Base-by-base conservation (phyloP, 768 basidiomycete genomes). In the Psilocybe cubensis region DNA sequence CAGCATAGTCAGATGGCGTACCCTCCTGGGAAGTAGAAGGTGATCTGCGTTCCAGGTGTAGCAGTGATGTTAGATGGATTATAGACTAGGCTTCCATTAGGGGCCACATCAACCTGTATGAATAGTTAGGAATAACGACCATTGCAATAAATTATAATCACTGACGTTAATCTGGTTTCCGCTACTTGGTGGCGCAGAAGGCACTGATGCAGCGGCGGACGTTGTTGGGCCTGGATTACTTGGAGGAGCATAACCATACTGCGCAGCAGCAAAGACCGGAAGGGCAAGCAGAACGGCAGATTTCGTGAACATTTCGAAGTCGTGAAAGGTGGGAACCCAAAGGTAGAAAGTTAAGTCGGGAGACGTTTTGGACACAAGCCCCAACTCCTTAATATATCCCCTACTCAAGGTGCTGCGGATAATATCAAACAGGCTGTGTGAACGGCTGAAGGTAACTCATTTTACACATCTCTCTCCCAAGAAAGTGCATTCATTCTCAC, bases 1-100 rank as follows among this genome's bases (percentile, higher is more conserved):
- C 24, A 43, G 4, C 20, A 35, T n/a, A 7, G 71, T 78, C 66
- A 65, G n/a, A 68, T 9, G 7, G 60, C 73, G 58, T 55, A 82
- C 82, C 61, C 59, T 9, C 62, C 61, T 4, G 83, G 80, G 75
- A 85, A 82, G 63, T 69, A 79, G 71, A 85, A 85, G 2, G 79
- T 82, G 27, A 85, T 77, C 3, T 70, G 56, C n/a, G 81, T 79
- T n/a, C 80, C 80, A 18, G 79, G 77, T 4, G 75, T 18, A 0
- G 84, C 83, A 14, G 68, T 77, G 60, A 85, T 61, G 60, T 81
- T 80, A 44, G 64, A 25, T 2, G 83, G 84, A 55, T 63, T 70
- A 72, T 78, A 85, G 10, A 69, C 56, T 60, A 82, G 78, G 12
- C 64, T 54, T 4, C 70, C 72, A 14, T 72, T 62, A 42, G 73